Conservation (phyloP, 2,329 filamentous ascomycete species). For the Paecilomyces dactylethromorphus region DNA sequence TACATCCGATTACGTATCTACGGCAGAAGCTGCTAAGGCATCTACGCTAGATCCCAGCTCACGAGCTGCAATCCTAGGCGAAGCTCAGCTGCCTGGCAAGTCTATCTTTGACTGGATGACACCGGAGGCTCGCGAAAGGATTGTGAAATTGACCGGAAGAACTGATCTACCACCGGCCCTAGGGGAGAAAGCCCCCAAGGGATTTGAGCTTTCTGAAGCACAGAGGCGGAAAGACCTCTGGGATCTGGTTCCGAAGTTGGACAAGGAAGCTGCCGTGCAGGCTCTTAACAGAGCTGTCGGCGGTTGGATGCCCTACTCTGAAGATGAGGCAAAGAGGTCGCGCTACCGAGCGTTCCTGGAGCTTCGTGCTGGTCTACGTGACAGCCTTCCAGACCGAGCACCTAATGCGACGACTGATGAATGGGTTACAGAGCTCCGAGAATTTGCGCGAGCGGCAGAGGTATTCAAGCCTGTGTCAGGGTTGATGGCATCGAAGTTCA, state of each 20-base stretch:
- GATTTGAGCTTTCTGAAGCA: slow-evolving; percentile 56
- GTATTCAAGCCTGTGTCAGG: slow-evolving; percentile 91
- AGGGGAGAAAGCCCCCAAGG: slow-evolving; percentile 63
- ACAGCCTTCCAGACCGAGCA: slow-evolving; percentile 52
- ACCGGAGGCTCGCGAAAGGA: slow-evolving; percentile 65
- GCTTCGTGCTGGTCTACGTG: slow-evolving; percentile 58
- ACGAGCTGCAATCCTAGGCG: slow-evolving; percentile 73
- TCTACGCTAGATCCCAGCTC: slow-evolving; percentile 69
- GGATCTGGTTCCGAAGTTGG: slow-evolving; percentile 56
- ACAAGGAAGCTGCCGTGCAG: slow-evolving; percentile 60
- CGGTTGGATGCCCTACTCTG: slow-evolving; percentile 75
- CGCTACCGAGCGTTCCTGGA: slow-evolving; percentile 81
- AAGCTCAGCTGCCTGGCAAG: slow-evolving; percentile 76
- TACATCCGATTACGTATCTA: slow-evolving; percentile 52
- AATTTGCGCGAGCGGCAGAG: slow-evolving; percentile 68
- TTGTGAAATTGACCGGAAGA: slow-evolving; percentile 70
- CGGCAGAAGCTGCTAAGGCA: slow-evolving; percentile 69
- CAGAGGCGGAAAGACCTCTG: slow-evolving; percentile 55
- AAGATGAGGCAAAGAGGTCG: slow-evolving; percentile 70
- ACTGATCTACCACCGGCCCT: slow-evolving; percentile 68
- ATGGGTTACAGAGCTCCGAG: slow-evolving; percentile 70
- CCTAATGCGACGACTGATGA: slow-evolving; percentile 56
- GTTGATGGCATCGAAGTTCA: slow-evolving; percentile 90
- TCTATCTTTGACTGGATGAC: slow-evolving; percentile 94
- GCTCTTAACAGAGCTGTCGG: slow-evolving; percentile 60